Percentiles rank a stretch among this genome's conserved stretches.
These are phyloP conservation scores for Cryomyces antarcticus DNA, from an alignment of 495 filamentous ascomycete species.

Conservation along the genomic window DNA sequence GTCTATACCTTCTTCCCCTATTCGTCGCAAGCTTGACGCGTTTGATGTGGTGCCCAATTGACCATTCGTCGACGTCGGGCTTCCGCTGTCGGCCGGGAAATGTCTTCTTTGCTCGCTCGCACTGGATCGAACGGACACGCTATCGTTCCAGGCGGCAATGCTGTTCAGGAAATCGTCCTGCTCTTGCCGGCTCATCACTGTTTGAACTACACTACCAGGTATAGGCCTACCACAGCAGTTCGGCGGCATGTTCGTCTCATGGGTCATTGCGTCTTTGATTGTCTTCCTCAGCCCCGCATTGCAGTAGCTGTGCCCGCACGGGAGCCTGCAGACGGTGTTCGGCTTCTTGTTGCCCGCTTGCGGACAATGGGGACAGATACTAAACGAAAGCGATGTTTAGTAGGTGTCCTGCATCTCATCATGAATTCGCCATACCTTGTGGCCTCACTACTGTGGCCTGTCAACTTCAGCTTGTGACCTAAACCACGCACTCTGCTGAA, in stretches of 20 bases:
- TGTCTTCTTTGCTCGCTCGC: slow-evolving; percentile 22
- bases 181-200: slow-evolving; percentile 27
- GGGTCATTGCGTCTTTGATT: slow-evolving; percentile 11
- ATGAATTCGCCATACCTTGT: not conserved
- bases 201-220: slow-evolving; percentile 27
- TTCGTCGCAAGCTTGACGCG: too few relatives aligned
- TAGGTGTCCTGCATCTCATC: not conserved
- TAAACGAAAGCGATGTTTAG: not conserved
- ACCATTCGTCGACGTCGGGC: too few relatives aligned
- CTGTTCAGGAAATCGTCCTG: slow-evolving; percentile 30
- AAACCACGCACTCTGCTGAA: slow-evolving; percentile 7
- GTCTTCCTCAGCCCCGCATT: slow-evolving; percentile 5
- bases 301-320: slow-evolving; percentile 10
- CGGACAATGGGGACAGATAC: slow-evolving; percentile 7
- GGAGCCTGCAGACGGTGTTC: slow-evolving; percentile 5
- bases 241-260: slow-evolving; percentile 35
- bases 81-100: too few relatives aligned
- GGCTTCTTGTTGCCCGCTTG: slow-evolving; percentile 1
- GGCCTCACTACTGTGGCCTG: not conserved
- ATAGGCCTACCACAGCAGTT: slow-evolving; percentile 36
- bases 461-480: slow-evolving; percentile 7
- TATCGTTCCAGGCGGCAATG: slow-evolving; percentile 32
- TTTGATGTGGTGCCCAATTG: too few relatives aligned
- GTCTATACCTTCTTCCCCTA: too few relatives aligned
- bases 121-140: slow-evolving; percentile 28